Conservation (phyloP, 352 stramenopile genomes). For the Albugo laibachii region DNA sequence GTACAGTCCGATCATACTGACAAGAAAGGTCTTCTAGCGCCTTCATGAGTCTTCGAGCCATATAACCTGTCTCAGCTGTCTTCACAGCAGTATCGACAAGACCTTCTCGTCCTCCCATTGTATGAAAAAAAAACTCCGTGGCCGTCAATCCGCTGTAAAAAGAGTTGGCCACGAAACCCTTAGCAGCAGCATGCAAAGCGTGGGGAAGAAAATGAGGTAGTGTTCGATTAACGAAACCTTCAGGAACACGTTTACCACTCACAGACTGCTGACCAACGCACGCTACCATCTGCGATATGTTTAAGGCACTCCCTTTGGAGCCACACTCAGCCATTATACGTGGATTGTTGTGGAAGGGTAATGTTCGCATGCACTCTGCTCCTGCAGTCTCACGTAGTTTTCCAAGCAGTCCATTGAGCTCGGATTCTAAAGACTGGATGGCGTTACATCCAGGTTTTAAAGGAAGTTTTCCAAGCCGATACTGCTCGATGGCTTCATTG, state of each 20-base stretch:
- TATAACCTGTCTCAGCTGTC: constrained; percentile 99
- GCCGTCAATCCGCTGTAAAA: constrained; percentile 98
- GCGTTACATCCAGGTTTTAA: constrained; percentile 94
- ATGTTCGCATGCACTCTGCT: constrained; percentile 93
- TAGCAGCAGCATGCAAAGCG: constrained; percentile 88
- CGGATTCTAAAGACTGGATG: constrained; percentile 95
- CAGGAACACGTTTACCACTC: constrained; percentile 93
- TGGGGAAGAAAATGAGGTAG: constrained; percentile 92
- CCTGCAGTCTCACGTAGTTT: constrained; percentile 94
- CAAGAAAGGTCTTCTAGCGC: constrained; percentile 95
- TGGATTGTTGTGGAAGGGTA: constrained; percentile 94
- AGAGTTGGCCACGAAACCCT: constrained; percentile 99
- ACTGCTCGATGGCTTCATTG: constrained; percentile 86
- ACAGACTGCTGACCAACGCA: constrained; percentile 98
- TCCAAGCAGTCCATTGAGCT: constrained; percentile 95
- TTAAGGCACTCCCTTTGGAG: constrained; percentile 96
- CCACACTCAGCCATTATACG: constrained; percentile 98
- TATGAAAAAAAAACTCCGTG: constrained; percentile 99
- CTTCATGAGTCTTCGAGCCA: constrained; percentile 97
- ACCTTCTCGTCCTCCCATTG: constrained; percentile 97
- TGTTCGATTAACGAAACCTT: constrained; percentile 97
- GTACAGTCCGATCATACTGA: constrained; percentile 86
- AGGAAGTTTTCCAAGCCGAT: constrained; percentile 84
- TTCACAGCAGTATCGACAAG: constrained; percentile 99
- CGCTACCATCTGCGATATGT: constrained; percentile 99